Conservation (phyloP, 768 basidiomycete genomes). For the Leccinum sublutescens region DNA sequence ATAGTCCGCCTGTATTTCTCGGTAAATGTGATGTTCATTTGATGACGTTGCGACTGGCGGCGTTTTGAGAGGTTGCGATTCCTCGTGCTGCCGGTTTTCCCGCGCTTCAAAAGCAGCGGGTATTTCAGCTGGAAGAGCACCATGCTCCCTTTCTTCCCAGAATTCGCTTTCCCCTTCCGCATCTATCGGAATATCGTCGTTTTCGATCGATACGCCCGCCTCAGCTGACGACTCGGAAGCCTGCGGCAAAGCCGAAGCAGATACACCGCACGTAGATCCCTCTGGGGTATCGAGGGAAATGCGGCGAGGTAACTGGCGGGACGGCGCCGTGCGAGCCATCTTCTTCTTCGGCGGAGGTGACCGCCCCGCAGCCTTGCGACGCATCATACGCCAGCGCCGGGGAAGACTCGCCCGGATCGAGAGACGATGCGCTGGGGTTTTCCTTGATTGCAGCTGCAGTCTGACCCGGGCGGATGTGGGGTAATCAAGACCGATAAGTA, state of each 20-base stretch:
- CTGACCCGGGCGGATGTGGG: conserved; percentile 16
- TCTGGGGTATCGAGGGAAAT: conserved; percentile 1
- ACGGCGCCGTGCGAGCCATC: conserved; percentile 28
- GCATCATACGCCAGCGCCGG: not conserved
- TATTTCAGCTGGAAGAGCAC: not conserved
- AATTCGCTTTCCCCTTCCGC: conserved; percentile 1
- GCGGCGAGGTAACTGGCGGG: conserved; percentile 21
- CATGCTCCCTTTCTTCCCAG: not conserved
- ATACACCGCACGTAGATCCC: not conserved
- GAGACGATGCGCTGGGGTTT: not conserved
- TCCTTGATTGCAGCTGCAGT: not conserved
- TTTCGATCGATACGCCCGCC: not conserved
- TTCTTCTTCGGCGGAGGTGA: conserved; percentile 16
- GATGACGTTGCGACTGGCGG: not conserved
- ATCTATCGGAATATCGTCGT: not conserved
- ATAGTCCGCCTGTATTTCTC: not conserved
- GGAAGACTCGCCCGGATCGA: not conserved
- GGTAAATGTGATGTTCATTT: not conserved
- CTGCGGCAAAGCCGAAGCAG: not conserved
- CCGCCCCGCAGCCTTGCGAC: not conserved
- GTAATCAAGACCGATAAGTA: conserved; percentile 19
- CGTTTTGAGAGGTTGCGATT: not conserved
- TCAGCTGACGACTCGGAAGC: not conserved
- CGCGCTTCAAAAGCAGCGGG: not conserved
- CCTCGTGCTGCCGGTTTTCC: not conserved